phyloP scores from a whole-genome alignment of 2,329 filamentous ascomycete species.

The Colletotrichum gigasporum region DNA sequence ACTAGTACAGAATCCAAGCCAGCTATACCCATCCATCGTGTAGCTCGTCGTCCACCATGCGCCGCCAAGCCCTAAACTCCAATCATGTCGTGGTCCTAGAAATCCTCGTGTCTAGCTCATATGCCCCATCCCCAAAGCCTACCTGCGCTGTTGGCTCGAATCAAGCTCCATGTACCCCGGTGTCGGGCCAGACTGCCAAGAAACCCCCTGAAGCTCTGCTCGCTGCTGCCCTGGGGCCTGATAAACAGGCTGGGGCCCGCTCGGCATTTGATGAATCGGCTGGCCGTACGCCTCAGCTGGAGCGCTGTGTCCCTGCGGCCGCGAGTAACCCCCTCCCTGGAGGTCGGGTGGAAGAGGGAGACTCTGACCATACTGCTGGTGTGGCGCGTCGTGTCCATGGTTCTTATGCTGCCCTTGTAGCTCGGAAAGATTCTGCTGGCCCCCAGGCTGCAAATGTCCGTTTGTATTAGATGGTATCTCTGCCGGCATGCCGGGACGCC shows the following conservation, averaged over 20 bases:
- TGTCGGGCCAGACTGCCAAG: conserved; percentile 48
- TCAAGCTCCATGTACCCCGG: conserved; percentile 40
- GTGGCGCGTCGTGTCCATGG: conserved; percentile 29
- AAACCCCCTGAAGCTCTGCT: conserved; percentile 31
- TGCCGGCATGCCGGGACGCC: conserved; percentile 9
- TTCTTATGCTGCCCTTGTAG: conserved; percentile 31
- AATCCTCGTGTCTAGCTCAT: neutral
- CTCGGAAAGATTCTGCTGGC: conserved; percentile 35
- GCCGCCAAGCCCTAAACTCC: no score
- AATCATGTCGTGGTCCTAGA: no score
- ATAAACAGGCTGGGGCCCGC: conserved; percentile 18
- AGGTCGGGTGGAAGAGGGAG: conserved; percentile 29
- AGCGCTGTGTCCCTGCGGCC: neutral
- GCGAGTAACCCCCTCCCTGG: conserved; percentile 5
- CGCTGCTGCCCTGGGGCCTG: conserved; percentile 30
- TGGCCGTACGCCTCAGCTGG: conserved; percentile 11
- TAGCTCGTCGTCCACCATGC: no score
- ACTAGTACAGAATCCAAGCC: no score
- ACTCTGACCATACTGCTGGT: conserved; percentile 27
- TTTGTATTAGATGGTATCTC: conserved; percentile 36
- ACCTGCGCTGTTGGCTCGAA: neutral
- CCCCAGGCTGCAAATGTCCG: conserved; percentile 30
- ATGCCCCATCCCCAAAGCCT: neutral
- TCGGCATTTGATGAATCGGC: conserved; percentile 12
- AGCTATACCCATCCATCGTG: no score